Conservation (phyloP, 1,139 yeast species). For the Debaryomyces subglobosus region DNA sequence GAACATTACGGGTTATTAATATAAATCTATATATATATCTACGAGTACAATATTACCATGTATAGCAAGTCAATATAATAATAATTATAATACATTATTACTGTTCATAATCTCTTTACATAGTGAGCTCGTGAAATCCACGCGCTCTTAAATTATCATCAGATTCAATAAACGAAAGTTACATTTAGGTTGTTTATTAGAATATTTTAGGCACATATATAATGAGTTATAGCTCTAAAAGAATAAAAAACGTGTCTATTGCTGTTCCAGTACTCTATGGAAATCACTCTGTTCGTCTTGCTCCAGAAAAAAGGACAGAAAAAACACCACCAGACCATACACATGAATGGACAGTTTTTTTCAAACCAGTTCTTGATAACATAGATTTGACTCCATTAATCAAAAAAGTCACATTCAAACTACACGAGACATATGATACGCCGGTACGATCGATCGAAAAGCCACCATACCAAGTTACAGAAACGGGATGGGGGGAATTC, state of each 20-base stretch:
- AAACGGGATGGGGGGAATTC: conserved; percentile 99
- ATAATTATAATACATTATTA: neutral
- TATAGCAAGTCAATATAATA: neutral
- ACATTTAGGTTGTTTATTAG: neutral
- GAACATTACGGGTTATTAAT: neutral
- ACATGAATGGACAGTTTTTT: conserved; percentile 93
- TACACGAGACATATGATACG: conserved; percentile 91
- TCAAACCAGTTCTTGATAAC: conserved; percentile 79
- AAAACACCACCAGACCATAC: conserved; percentile 89
- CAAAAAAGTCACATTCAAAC: conserved; percentile 88
- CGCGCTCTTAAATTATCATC: neutral
- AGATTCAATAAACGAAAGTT: neutral
- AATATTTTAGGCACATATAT: neutral
- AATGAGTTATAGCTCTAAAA: conserved; percentile 28
- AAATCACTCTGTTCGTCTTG: conserved; percentile 76
- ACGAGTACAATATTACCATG: neutral
- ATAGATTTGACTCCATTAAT: conserved; percentile 78
- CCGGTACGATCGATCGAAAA: conserved; percentile 80
- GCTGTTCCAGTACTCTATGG: conserved; percentile 89
- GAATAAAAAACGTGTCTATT: conserved; percentile 70
- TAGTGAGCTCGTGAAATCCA: neutral
- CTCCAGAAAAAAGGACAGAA: conserved; percentile 60
- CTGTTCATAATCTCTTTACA: neutral
- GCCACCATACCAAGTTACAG: conserved; percentile 95
- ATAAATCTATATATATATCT: neutral